These are phyloP conservation scores for Boletellus ananas DNA, from an alignment of 768 basidiomycete genomes.

Conservation along the genomic window DNA sequence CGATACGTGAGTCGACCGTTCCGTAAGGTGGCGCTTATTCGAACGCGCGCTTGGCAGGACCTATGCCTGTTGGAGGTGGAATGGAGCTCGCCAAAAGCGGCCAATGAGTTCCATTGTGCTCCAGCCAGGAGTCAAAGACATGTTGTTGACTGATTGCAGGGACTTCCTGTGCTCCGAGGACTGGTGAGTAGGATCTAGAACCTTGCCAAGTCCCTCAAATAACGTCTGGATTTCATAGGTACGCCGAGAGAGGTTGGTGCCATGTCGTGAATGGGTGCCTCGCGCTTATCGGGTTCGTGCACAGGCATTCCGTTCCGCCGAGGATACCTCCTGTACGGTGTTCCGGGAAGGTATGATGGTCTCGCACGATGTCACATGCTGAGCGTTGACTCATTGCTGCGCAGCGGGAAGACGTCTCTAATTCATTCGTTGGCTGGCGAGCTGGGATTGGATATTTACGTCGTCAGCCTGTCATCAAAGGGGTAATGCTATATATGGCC, in stretches of 20 bases:
- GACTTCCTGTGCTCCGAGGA: conserved; percentile 83
- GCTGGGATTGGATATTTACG: conserved; percentile 86
- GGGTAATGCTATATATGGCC: conserved; percentile 47
- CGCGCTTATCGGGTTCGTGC: conserved; percentile 16
- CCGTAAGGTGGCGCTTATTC: conserved; percentile 8
- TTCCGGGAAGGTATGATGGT: conserved; percentile 67
- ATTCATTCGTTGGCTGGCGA: conserved; percentile 85
- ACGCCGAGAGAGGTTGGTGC: conserved; percentile 78
- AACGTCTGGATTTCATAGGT: conserved; percentile 47
- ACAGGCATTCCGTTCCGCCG: conserved; percentile 84
- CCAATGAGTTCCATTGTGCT: conserved; percentile 92
- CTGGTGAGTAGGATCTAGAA: conserved; percentile 52
- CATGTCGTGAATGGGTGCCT: conserved; percentile 15
- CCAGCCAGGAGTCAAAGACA: conserved; percentile 86
- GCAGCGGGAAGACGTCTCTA: conserved; percentile 80
- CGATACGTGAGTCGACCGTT: conserved; percentile 63
- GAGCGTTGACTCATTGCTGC: conserved; percentile 13
- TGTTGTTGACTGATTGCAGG: conserved; percentile 83
- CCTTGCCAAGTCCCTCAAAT: conserved; percentile 17
- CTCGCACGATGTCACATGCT: neutral
- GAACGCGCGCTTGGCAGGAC: conserved; percentile 38
- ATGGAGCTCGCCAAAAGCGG: conserved; percentile 82
- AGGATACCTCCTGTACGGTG: conserved; percentile 81
- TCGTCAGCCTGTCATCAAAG: conserved; percentile 83
- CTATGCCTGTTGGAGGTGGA: conserved; percentile 82